Evolutionary conservation across 345 rosid genomes (phyloP).

Genomic region (Eucalyptus erythrocorys): DNA sequence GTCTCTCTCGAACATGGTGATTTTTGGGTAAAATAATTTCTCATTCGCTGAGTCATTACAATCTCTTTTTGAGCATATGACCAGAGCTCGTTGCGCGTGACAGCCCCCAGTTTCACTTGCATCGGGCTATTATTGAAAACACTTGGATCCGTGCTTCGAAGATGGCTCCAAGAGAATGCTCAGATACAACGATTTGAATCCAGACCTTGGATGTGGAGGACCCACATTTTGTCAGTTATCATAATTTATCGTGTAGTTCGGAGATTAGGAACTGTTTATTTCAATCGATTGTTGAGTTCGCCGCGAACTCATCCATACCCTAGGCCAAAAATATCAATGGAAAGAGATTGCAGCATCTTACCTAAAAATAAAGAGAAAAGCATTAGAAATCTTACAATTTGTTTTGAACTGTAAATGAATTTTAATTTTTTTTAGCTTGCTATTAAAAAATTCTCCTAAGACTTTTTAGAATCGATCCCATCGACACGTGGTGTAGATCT

Average conservation of each 20-base stretch:
- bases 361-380: background rate
- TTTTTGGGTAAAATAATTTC: background rate
- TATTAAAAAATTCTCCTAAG: background rate
- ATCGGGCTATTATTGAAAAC: background rate
- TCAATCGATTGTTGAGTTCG: background rate
- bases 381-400: background rate
- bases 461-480: background rate
- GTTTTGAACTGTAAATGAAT: background rate
- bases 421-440: background rate
- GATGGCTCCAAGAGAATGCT: background rate
- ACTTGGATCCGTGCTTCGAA: accelerated
- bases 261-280: background rate
- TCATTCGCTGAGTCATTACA: background rate
- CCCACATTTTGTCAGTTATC: accelerated
- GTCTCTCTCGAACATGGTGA: background rate
- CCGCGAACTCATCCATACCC: background rate
- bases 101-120: background rate
- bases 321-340: background rate
- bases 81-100: background rate
- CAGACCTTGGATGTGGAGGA: background rate
- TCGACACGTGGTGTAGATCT: accelerated
- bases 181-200: background rate
- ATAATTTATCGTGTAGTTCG: background rate
- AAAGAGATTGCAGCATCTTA: background rate
- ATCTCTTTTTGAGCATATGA: background rate